Evolutionary conservation across 179 eudicot genomes (phyloP), one percentile per base, ranked within the genome.

Genomic region (Silene vulgaris): DNA sequence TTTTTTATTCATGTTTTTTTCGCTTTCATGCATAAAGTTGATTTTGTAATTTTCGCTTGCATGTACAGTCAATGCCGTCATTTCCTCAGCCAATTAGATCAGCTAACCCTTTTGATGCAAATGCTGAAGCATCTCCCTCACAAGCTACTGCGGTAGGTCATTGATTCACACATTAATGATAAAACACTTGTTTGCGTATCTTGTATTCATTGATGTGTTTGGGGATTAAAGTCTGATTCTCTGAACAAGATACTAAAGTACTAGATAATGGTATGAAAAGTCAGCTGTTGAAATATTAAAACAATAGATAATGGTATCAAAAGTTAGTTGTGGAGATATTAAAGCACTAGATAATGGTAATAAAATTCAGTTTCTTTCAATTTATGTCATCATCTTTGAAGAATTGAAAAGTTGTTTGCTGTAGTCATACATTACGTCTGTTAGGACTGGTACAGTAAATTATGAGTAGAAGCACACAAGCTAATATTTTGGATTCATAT

Each of bases 61-160:
- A 69, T 65, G 52, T 79, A 60, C 93, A 93, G 93, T 84, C 86
- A 28, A 79, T 85, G 83, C 86, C 83, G 66, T 59, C 84, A 40
- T 86, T 72, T 83, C 87, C 78, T 0, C 88, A 80, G 77, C 75
- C 87, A 75, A 68, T 86, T 60, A 83, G 83, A 80, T 80, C 96
- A 43, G 59, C 83, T 20, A 95, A 95, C 62, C 99, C 99, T 64
- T 95, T 95, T 76, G 97, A 92, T 84, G 80, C 86, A 65, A 77
- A 79, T 72, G 77, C 74, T 71, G 93, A 82, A 75, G 82, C 84
- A 71, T 75, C 90, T 78, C 82, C 86, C 80, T 85, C 29, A 77
- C 97, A 83, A 84, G 88, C 86, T 75, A 74, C 90, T 29, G 68
- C 76, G 68, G 96, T 95, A 88, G 60, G 91, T 69, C 71, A 29